Percentiles rank a stretch among this genome's conserved stretches.
phyloP scores from a whole-genome alignment of 2,329 filamentous ascomycete species.

The Taxawa tesnikishii region DNA sequence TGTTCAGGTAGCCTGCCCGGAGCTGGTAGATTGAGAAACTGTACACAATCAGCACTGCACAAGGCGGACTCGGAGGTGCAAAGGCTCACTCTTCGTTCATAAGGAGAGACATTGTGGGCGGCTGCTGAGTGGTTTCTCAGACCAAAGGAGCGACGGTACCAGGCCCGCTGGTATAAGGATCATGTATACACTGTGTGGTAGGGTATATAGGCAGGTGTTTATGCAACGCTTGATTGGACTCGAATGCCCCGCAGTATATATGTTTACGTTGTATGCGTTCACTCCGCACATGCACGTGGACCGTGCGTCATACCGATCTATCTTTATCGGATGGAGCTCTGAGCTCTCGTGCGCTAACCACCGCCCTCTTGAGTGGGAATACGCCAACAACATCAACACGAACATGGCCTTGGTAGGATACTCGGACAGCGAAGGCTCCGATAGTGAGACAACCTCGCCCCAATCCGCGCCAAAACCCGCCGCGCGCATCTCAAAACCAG shows the following conservation, averaged over 20 bases:
- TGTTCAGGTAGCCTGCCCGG: constrained; percentile 65
- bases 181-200: no score
- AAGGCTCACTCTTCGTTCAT: constrained; percentile 20
- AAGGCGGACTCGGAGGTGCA: not conserved
- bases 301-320: no score
- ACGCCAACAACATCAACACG: constrained; percentile 9
- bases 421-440: constrained; percentile 64
- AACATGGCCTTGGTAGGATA: constrained; percentile 71
- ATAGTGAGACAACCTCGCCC: constrained; percentile 35
- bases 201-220: no score
- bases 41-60: constrained; percentile 4
- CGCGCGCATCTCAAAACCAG: constrained; percentile 38
- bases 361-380: no score
- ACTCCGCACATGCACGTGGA: no score
- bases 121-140: not conserved
- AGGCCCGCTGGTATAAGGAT: constrained; percentile 10
- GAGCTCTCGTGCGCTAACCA: no score
- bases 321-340: no score
- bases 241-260: no score
- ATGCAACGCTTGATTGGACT: no score
- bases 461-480: constrained; percentile 20
- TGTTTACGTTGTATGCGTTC: no score
- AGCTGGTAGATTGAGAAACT: constrained; percentile 76
- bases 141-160: constrained; percentile 3
- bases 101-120: constrained; percentile 21